These are phyloP conservation scores for Monosporozyma servazzii DNA, from an alignment of 805 yeast species.

Conservation along the genomic window DNA sequence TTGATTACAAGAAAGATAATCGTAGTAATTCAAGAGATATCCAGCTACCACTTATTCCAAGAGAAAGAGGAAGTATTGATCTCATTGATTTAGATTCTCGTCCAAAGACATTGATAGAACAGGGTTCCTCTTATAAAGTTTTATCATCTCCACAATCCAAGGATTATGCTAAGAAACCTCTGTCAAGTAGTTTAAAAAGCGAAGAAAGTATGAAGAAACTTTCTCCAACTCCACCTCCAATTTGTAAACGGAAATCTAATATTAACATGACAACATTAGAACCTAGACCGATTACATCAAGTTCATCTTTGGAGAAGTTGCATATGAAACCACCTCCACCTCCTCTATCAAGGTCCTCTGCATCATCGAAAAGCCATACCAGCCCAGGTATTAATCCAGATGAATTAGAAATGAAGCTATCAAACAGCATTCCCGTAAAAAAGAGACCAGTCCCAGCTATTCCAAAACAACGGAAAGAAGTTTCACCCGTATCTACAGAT, in stretches of 20 bases:
- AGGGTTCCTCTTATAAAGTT: not conserved
- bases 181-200: not conserved
- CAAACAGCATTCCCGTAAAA: not conserved
- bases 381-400: not conserved
- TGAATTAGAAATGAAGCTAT: not conserved
- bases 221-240: constrained; percentile 1
- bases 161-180: not conserved
- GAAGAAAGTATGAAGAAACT: not conserved
- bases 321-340: constrained; percentile 11
- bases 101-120: not conserved
- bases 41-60: not conserved
- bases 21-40: constrained; percentile 2
- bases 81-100: not conserved
- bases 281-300: not conserved
- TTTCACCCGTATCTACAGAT: not conserved
- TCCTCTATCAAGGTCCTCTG: constrained; percentile 1
- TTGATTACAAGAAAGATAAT: not conserved
- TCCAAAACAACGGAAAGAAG: not conserved
- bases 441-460: constrained; percentile 3
- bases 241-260: not conserved
- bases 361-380: not conserved
- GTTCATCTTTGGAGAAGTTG: not conserved
- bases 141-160: not conserved
- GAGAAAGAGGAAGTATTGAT: not conserved
- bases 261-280: not conserved